A percentile compares a stretch with the other conserved stretches of the same genome.
Evolutionary conservation across 2,329 filamentous ascomycete species (phyloP).

Genomic region (Elsinoe australis): DNA sequence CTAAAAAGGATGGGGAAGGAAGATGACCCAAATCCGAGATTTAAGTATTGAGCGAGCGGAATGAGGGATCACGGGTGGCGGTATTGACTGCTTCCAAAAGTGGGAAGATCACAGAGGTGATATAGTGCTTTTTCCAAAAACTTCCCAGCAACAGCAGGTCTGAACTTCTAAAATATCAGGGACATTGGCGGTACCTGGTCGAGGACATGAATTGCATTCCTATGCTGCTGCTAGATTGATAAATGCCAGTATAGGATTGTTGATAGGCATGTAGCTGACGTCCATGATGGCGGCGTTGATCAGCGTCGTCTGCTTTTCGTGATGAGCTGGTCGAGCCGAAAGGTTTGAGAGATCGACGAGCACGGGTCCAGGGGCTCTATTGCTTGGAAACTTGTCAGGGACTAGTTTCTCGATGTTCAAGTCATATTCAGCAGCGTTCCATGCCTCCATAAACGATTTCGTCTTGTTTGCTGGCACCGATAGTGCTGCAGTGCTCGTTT

Average conservation of each 20-base stretch:
- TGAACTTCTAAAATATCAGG: too few relatives aligned
- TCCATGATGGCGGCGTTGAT: conserved; percentile 53
- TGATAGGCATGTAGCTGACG: conserved; percentile 40
- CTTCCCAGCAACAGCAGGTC: too few relatives aligned
- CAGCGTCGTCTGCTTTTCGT: conserved; percentile 48
- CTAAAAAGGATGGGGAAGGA: too few relatives aligned
- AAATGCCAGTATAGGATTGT: conserved; percentile 52
- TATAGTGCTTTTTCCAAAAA: too few relatives aligned
- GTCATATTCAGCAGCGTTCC: conserved; percentile 21
- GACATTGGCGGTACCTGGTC: too few relatives aligned
- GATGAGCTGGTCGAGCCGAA: conserved; percentile 28
- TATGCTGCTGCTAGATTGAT: conserved; percentile 34
- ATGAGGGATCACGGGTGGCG: too few relatives aligned
- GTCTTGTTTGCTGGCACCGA: not conserved
- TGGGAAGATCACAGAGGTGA: too few relatives aligned
- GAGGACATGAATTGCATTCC: not conserved
- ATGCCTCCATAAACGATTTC: conserved; percentile 47
- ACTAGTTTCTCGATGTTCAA: conserved; percentile 19
- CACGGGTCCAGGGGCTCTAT: conserved; percentile 23
- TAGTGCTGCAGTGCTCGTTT: conserved; percentile 8
- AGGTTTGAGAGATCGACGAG: conserved; percentile 25
- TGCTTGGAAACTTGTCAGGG: not conserved
- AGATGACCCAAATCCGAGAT: too few relatives aligned
- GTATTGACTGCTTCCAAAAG: too few relatives aligned
- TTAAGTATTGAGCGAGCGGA: too few relatives aligned